Conservation (phyloP, 1,284 basidiomycete species). For the Ceratobasidium sp. region DNA sequence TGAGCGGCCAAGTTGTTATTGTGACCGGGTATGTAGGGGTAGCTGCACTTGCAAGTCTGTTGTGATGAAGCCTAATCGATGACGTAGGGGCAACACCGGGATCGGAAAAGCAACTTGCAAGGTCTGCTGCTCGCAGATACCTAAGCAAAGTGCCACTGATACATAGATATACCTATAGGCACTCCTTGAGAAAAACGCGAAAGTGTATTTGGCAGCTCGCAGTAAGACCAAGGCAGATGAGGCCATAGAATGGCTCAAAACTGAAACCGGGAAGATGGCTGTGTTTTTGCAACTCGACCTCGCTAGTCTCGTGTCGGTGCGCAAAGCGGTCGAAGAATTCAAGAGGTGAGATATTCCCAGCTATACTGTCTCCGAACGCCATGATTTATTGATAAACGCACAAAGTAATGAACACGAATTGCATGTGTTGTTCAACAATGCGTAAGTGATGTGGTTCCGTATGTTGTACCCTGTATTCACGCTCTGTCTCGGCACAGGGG, state of each 20-base stretch:
- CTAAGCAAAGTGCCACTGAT: no score
- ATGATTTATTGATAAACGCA: no score
- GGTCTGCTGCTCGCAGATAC: no score
- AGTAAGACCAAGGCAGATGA: constrained; percentile 63
- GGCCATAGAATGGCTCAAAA: constrained; percentile 68
- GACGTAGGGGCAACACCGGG: constrained; percentile 16
- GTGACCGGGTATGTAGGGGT: constrained; percentile 54
- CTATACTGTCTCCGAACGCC: no score
- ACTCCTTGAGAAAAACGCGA: constrained; percentile 70
- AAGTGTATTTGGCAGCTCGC: constrained; percentile 75
- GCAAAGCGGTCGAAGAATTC: constrained; percentile 68
- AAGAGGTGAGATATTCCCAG: constrained; percentile 58
- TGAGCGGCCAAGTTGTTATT: constrained; percentile 55
- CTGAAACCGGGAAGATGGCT: constrained; percentile 62
- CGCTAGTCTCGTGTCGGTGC: constrained; percentile 68
- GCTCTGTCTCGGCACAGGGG: background rate
- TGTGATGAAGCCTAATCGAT: background rate
- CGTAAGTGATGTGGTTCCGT: constrained; percentile 61
- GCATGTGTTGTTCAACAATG: constrained; percentile 69
- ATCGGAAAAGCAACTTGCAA: constrained; percentile 20
- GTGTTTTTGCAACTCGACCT: constrained; percentile 73
- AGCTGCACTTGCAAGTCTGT: no score
- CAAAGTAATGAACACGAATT: constrained; percentile 66
- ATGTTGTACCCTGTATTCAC: background rate
- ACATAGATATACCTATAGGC: constrained; percentile 55